Conservation (phyloP, 164 flowering plant genomes). For the Litsea cubeba region DNA sequence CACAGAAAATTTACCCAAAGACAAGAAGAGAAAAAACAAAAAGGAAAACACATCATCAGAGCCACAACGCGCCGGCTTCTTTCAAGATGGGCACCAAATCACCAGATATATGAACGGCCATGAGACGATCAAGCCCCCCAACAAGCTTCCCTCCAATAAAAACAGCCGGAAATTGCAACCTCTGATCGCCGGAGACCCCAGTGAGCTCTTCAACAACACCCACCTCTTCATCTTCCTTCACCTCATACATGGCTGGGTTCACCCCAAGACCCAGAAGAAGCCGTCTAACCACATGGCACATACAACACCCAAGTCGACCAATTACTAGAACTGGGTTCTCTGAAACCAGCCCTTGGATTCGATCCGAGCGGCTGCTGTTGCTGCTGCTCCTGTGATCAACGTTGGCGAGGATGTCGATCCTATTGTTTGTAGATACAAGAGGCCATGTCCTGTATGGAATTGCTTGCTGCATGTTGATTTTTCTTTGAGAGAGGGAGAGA, state of each 20-base stretch:
- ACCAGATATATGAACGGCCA: slow-evolving; percentile 50
- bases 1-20: background rate
- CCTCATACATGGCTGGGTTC: slow-evolving; percentile 64
- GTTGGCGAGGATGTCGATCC: background rate
- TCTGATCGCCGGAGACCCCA: background rate
- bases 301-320: slow-evolving; percentile 64
- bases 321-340: slow-evolving; percentile 72
- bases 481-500: background rate
- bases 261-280: slow-evolving; percentile 60
- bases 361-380: background rate
- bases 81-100: slow-evolving; percentile 47
- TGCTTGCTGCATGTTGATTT: slow-evolving; percentile 44
- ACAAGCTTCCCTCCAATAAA: slow-evolving; percentile 45
- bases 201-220: slow-evolving; percentile 23
- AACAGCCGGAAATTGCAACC: slow-evolving; percentile 35
- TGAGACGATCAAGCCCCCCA: slow-evolving; percentile 47
- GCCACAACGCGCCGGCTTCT: slow-evolving; percentile 50
- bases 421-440: slow-evolving; percentile 8
- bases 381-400: background rate
- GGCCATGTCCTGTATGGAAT: slow-evolving; percentile 49
- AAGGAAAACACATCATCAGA: slow-evolving; percentile 16
- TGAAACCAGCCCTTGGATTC: slow-evolving; percentile 27
- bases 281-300: slow-evolving; percentile 71
- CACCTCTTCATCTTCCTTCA: slow-evolving; percentile 51
- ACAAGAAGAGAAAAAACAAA: background rate